phyloP scores from a whole-genome alignment of 768 basidiomycete genomes.

The Nevesoporus exiguus region DNA sequence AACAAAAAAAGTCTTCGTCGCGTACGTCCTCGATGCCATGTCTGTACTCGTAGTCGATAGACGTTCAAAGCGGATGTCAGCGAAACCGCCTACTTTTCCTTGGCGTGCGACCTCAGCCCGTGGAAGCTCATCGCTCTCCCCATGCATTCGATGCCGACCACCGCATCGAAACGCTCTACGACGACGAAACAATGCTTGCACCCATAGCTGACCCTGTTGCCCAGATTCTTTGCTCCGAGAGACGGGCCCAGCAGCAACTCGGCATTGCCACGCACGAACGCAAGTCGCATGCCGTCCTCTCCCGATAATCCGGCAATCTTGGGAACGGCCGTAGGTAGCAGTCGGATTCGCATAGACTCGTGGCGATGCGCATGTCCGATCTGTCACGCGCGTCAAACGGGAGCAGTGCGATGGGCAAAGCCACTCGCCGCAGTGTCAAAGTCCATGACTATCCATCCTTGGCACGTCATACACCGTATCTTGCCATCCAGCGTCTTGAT shows the following conservation, averaged over 20 bases:
- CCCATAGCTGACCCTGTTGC: slow-evolving; percentile 40
- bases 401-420: too few species aligned
- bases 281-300: too few species aligned
- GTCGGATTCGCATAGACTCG: slow-evolving; percentile 42
- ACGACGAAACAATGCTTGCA: slow-evolving; percentile 49
- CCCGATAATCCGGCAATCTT: neutral
- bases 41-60: slow-evolving; percentile 32
- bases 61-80: neutral
- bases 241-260: slow-evolving; percentile 19
- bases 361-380: slow-evolving; percentile 65
- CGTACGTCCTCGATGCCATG: slow-evolving; percentile 45
- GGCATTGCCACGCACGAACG: slow-evolving; percentile 25
- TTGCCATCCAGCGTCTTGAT: slow-evolving; percentile 27
- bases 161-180: neutral
- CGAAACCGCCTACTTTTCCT: slow-evolving; percentile 55
- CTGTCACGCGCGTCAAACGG: slow-evolving; percentile 32
- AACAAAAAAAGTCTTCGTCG: slow-evolving; percentile 53
- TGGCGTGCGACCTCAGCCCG: slow-evolving; percentile 60
- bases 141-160: neutral
- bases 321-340: slow-evolving; percentile 15
- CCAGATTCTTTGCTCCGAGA: slow-evolving; percentile 23
- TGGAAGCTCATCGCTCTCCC: slow-evolving; percentile 44
- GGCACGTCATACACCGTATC: slow-evolving; percentile 51
- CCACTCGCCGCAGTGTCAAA: slow-evolving; percentile 44
- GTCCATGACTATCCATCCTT: slow-evolving; percentile 46